phyloP scores from a whole-genome alignment of 2,329 filamentous ascomycete species.

The Setomelanomma holmii region DNA sequence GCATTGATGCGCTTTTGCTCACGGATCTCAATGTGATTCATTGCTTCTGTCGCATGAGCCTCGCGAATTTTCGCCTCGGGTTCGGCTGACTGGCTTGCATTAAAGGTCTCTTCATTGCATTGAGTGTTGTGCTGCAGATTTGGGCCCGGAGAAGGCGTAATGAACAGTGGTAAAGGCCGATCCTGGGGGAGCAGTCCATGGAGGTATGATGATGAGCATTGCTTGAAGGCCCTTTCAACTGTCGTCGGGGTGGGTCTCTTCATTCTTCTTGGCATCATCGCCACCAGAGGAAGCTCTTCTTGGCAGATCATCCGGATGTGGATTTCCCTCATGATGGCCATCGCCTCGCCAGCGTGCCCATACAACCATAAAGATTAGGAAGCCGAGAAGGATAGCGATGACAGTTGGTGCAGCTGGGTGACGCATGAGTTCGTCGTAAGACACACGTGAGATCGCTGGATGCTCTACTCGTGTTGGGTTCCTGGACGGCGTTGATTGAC shows the following conservation, averaged over 20 bases:
- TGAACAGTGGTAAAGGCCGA: too few species aligned
- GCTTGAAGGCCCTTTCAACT: background rate
- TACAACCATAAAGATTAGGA: conserved; percentile 36
- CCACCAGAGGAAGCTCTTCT: background rate
- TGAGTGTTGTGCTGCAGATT: too few species aligned
- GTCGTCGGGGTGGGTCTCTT: background rate
- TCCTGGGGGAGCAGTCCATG: too few species aligned
- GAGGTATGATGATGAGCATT: too few species aligned
- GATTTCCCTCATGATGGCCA: conserved; percentile 48
- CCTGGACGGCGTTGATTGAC: background rate
- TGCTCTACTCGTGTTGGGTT: background rate
- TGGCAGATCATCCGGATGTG: conserved; percentile 41
- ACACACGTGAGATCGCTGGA: background rate
- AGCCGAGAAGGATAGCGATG: conserved; percentile 40
- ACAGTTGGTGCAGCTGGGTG: conserved; percentile 45
- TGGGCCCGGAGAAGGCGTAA: too few species aligned
- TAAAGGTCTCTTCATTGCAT: too few species aligned
- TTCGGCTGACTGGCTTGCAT: too few species aligned
- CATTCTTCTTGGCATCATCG: background rate
- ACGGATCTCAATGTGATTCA: too few species aligned
- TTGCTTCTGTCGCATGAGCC: too few species aligned
- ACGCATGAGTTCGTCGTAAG: conserved; percentile 27
- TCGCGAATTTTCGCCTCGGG: too few species aligned
- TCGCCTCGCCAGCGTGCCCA: conserved; percentile 32
- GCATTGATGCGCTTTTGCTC: too few species aligned